Evolutionary conservation across 164 flowering plant species (phyloP).

Genomic region (grape (Vitis vinifera)): DNA sequence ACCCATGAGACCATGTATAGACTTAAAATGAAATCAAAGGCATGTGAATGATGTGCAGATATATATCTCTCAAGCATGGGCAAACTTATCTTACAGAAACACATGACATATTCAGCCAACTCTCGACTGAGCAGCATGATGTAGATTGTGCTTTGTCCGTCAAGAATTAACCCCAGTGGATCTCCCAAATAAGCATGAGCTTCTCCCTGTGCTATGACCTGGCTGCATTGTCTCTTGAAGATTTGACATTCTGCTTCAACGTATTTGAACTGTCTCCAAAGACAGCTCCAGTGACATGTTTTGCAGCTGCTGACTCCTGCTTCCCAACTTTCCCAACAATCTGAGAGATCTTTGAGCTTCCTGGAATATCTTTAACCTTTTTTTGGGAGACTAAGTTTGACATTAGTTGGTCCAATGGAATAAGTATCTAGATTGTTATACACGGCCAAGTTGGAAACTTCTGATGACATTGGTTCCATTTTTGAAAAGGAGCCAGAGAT

Average conservation of each 20-base stretch:
- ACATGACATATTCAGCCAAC: neutral
- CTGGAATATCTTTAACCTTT: slow-evolving; percentile 14
- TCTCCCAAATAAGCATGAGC: slow-evolving; percentile 1
- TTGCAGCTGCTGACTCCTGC: slow-evolving; percentile 13
- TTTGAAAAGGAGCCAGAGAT: slow-evolving; percentile 22
- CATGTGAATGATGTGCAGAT: neutral
- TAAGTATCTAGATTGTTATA: neutral
- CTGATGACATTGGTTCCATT: slow-evolving; percentile 9
- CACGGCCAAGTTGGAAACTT: neutral
- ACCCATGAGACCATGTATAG: neutral
- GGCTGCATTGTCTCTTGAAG: slow-evolving; percentile 9
- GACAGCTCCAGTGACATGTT: slow-evolving; percentile 4
- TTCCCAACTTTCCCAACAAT: slow-evolving; percentile 8
- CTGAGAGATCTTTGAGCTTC: neutral
- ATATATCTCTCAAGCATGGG: neutral
- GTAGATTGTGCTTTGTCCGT: no score
- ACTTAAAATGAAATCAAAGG: neutral
- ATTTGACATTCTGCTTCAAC: slow-evolving; percentile 10
- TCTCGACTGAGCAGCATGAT: neutral
- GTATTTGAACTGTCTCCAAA: slow-evolving; percentile 7
- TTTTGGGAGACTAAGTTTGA: neutral
- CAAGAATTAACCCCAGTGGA: neutral
- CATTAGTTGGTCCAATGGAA: neutral
- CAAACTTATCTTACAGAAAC: neutral
- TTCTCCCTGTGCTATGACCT: neutral